Evolutionary conservation across 495 filamentous ascomycete genomes (phyloP), one percentile per base, ranked within the genome.

Genomic region (Lichina pygmaea): DNA sequence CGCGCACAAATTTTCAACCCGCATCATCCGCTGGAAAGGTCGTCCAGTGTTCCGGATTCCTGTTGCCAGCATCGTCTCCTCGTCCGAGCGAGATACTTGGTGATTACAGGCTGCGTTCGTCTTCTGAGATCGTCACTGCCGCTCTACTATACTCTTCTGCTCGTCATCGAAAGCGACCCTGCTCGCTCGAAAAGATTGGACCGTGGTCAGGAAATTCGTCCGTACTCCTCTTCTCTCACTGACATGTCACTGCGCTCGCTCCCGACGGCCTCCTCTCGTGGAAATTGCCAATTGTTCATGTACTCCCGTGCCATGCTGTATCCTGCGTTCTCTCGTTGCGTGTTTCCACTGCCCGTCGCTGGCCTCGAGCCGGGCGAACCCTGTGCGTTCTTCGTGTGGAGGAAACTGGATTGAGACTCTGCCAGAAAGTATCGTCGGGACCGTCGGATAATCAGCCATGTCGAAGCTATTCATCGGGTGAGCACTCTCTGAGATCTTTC

Each of bases 381-480:
- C 32, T 47, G 45, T 38, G 38, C 24, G 44, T 34, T 37, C 36
- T 24, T 40, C 44, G 7, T 45, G 37, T 39, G 45, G 39, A 41
- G 41, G 39, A 34, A 31, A 41, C 39, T 33, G 46, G 33, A 34
- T 48, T 48, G 46, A 48, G 46, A 47, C 43, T 42, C 36, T 43
- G 42, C 36, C 46, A 48, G 46, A 44, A 39, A 17, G 41, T 44
- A 9, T 10, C 33, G 31, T 37, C 33, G 46, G 34, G 30, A 9
- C 39, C 16, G 9, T 17, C 33, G 39, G 38, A 31, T 41, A 44
- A 48, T 34, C 46, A 34, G 51, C 12, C 42, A 64, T 64, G 62
- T 58, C 62, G n/a, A 65, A 65, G 48, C 56, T 65, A 15, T 65
- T 65, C 51, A 61, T 65, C 48, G 62, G 62, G 62, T 65, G 51